Conservation (phyloP, 352 stramenopile genomes). For the Globisporangium uncinulatum region DNA sequence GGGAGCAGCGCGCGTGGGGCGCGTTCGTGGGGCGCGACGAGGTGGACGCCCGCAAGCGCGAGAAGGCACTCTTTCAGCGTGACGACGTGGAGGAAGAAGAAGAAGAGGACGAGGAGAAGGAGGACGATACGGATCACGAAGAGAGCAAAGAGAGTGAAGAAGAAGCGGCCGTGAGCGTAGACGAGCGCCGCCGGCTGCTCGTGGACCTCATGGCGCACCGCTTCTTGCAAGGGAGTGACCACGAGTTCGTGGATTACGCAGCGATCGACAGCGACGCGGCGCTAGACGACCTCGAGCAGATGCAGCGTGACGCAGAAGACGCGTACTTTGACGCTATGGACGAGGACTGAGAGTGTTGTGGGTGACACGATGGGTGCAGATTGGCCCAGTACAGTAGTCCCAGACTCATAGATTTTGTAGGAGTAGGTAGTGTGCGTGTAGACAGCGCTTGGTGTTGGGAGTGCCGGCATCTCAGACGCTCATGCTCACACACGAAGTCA, state of each 20-base stretch:
- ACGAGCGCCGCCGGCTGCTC: constrained; percentile 48
- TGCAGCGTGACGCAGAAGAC: constrained; percentile 77
- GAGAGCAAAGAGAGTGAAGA: constrained; percentile 22
- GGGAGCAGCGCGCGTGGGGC: constrained; percentile 60
- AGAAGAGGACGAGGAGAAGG: constrained; percentile 32
- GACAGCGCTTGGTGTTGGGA: too few species aligned
- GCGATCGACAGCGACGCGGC: constrained; percentile 53
- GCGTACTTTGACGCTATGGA: constrained; percentile 55
- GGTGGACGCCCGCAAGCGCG: constrained; percentile 9
- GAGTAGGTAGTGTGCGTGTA: too few species aligned
- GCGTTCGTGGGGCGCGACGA: constrained; percentile 27
- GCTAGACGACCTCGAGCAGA: constrained; percentile 60
- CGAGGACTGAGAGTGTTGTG: neutral
- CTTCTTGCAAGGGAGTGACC: constrained; percentile 62
- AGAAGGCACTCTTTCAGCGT: constrained; percentile 26
- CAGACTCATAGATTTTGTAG: too few species aligned
- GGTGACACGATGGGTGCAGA: neutral
- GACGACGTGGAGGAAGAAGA: constrained; percentile 41
- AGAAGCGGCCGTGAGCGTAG: constrained; percentile 15
- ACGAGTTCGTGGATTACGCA: constrained; percentile 56
- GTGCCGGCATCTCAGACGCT: too few species aligned
- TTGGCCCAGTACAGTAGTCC: too few species aligned
- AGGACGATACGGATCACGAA: constrained; percentile 22
- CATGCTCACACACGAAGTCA: too few species aligned
- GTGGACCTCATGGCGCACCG: constrained; percentile 70